phyloP scores from a whole-genome alignment of 148 eudicot genomes.

The Persicaria tinctoria region DNA sequence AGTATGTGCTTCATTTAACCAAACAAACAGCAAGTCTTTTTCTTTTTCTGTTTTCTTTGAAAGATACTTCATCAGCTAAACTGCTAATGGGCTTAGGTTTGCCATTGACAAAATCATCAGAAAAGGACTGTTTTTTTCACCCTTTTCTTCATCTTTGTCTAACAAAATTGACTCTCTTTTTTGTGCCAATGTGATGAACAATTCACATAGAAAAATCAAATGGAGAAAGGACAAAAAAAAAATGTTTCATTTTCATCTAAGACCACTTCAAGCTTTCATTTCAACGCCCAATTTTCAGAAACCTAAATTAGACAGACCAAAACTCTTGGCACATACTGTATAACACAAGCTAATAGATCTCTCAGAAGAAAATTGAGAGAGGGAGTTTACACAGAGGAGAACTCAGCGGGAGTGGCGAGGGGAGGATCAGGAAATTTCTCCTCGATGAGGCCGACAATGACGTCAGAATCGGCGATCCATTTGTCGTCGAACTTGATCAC shows the following conservation, averaged over 20 bases:
- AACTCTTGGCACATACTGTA: neutral
- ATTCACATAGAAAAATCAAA: neutral
- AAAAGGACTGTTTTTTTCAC: neutral
- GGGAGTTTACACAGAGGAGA: conserved; percentile 41
- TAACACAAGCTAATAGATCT: neutral
- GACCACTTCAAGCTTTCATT: neutral
- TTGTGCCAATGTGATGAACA: neutral
- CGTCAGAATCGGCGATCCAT: conserved; percentile 58
- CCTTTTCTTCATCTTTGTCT: neutral
- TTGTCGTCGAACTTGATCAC: conserved; percentile 47
- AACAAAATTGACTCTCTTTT: neutral
- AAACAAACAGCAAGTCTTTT: neutral
- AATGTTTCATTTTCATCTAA: neutral
- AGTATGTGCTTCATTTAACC: neutral
- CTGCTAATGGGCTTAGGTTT: neutral
- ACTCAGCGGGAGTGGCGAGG: conserved; percentile 41
- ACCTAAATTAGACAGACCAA: neutral
- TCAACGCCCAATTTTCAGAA: neutral
- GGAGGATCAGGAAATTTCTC: conserved; percentile 47
- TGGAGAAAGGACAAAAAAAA: neutral
- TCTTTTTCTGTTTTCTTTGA: neutral
- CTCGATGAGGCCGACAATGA: conserved; percentile 43
- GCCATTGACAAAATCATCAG: neutral
- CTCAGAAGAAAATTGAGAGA: conserved; percentile 8
- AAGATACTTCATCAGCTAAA: neutral